Evolutionary conservation across 108 stramenopile genomes (phyloP).

Genomic region (Bacterosira constricta): DNA sequence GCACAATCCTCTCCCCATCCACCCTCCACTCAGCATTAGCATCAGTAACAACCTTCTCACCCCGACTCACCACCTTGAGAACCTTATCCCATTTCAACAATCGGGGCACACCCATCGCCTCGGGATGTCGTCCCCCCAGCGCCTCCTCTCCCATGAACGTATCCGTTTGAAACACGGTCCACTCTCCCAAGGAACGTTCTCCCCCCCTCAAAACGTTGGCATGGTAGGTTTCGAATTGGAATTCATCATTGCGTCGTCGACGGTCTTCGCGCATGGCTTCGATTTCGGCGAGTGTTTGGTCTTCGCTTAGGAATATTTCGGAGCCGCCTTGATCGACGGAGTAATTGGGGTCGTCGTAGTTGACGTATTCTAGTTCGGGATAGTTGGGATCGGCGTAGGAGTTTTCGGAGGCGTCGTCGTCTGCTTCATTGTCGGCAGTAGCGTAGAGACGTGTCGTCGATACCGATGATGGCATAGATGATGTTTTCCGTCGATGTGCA

Average conservation of each 20-base stretch:
- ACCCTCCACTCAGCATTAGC: constrained; percentile 9
- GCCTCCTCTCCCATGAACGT: constrained; percentile 62
- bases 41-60: constrained; percentile 52
- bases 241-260: constrained; percentile 82
- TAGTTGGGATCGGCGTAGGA: constrained; percentile 65
- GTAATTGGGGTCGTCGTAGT: constrained; percentile 86
- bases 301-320: constrained; percentile 2
- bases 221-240: constrained; percentile 90
- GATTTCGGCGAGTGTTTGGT: constrained; percentile 66
- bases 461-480: too few species aligned
- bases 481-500: too few species aligned
- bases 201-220: constrained; percentile 62
- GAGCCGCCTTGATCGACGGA: constrained; percentile 58
- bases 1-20: constrained; percentile 50
- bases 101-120: constrained; percentile 46
- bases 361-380: constrained; percentile 85
- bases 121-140: constrained; percentile 8
- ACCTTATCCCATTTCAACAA: constrained; percentile 53
- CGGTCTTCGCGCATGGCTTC: constrained; percentile 89
- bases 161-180: constrained; percentile 82
- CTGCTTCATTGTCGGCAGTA: too few species aligned
- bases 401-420: too few species aligned
- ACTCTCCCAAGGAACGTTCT: constrained; percentile 74
- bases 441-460: too few species aligned
- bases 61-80: constrained; percentile 63